Base-by-base conservation (phyloP, 768 basidiomycete species). In the Suillus decipiens region DNA sequence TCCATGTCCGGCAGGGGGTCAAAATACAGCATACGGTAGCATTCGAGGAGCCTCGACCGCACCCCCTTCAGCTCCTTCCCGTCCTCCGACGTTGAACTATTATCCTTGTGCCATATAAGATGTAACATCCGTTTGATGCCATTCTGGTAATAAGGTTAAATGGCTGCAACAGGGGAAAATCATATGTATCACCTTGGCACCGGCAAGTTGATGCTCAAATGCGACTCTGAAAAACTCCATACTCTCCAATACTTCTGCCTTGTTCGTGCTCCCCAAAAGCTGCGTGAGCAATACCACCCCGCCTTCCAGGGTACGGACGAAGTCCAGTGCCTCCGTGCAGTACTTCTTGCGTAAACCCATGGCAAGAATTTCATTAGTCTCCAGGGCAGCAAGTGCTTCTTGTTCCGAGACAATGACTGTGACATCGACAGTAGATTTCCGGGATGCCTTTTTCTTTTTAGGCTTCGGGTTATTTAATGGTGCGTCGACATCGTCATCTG, bases 61-160 rank as follows among this genome's bases (percentile, higher is more conserved):
- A 99, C 83, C 33, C 96, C 95, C 73, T 95, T 96, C 53, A 95
- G 75, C 72, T 96, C 93, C 66, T 84, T 84, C 28, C 85, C 86
- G 56, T 89, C 88, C 67, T 88, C 87, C n/a, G 86, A 86, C n/a
- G 90, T 86, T 28, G 85, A 82, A 58, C 79, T 90, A 70, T 94
- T 94, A 71, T 99, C 96, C 73, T 99, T 99, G 33, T 86, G 85
- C 97, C 97, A 99, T 68, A 99, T 93, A 31, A 99, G 81, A 74
- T 99, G 97, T 15, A 99, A 73, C 96, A 99, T 98, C 70, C 89
- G 93, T 80, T 92, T 95, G 71, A 99, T 89, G 0, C 97, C 97
- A 15, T 78, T 76, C 94, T 96, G 67, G 37, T 12, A 51, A 61
- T 14, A 37, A 11, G 5, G 36, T 72, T 6, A 68, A 64, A 63